These are phyloP conservation scores for Macrophomina pseudophaseolina DNA, from an alignment of 2,329 filamentous ascomycete genomes.

Conservation along the genomic window DNA sequence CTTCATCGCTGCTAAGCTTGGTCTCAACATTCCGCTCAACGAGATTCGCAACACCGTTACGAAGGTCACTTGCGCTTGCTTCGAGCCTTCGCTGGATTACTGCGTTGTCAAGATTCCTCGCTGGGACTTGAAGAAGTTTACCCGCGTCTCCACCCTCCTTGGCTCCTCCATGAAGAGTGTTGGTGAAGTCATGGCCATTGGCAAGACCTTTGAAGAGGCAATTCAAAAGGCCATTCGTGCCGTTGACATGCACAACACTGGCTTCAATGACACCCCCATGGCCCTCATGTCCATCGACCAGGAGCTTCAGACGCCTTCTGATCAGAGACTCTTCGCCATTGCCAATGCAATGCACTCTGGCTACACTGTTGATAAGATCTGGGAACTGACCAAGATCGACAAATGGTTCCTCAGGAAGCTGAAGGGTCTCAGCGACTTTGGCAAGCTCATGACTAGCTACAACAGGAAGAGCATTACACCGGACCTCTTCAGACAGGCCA, in stretches of 20 bases:
- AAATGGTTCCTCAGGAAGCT: slow-evolving; percentile 97
- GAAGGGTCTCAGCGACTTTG: slow-evolving; percentile 88
- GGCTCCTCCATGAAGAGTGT: slow-evolving; percentile 99
- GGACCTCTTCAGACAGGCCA: slow-evolving; percentile 77
- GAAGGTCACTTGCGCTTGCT: slow-evolving; percentile 94
- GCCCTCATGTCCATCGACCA: slow-evolving; percentile 95
- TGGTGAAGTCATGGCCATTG: slow-evolving; percentile 98
- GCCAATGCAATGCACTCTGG: slow-evolving; percentile 96
- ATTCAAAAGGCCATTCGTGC: slow-evolving; percentile 97
- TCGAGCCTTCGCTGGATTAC: slow-evolving; percentile 97
- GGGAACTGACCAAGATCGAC: slow-evolving; percentile 97
- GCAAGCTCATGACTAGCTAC: slow-evolving; percentile 75
- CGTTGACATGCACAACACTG: slow-evolving; percentile 93
- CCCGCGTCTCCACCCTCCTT: slow-evolving; percentile 90
- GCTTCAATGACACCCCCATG: slow-evolving; percentile 83
- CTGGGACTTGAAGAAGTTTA: slow-evolving; percentile 99
- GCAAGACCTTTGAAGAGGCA: slow-evolving; percentile 94
- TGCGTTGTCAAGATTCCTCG: slow-evolving; percentile 98
- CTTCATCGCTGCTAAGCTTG: slow-evolving; percentile 96
- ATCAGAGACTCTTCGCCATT: slow-evolving; percentile 95
- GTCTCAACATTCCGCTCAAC: slow-evolving; percentile 91
- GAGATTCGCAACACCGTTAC: slow-evolving; percentile 97
- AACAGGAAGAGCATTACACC: slow-evolving; percentile 68
- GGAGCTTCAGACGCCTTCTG: slow-evolving; percentile 94
- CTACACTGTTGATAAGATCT: slow-evolving; percentile 95